Conservation (phyloP, 23 red algal genomes). For the Gracilaria caudata region DNA sequence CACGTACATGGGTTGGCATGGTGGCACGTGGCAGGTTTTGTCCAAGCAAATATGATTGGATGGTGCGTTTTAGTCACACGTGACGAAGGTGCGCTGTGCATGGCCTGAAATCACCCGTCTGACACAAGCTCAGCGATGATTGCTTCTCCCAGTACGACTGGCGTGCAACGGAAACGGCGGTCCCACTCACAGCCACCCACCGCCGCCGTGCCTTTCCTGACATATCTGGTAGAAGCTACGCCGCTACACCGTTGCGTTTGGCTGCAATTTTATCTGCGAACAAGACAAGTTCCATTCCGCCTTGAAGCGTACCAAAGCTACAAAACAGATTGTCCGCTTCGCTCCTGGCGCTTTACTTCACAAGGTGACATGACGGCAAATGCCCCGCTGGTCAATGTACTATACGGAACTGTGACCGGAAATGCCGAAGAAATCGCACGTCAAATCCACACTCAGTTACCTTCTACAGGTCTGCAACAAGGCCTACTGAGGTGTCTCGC, state of each 20-base stretch:
- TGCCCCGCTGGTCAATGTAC: constrained; percentile 52
- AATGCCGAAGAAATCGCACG: constrained; percentile 86
- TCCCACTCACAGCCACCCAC: background rate
- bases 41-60: background rate
- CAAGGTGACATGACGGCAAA: background rate
- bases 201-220: background rate
- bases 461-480: constrained; percentile 13
- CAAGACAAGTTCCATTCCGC: no score
- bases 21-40: background rate
- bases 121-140: background rate
- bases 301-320: no score
- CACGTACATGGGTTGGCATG: background rate
- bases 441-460: constrained; percentile 64
- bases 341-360: background rate
- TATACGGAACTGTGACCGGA: constrained; percentile 77
- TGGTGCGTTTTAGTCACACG: background rate
- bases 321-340: background rate
- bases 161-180: background rate
- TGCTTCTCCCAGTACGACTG: background rate
- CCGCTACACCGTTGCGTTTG: no score
- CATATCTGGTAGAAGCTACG: no score
- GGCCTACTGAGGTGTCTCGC: constrained; percentile 55
- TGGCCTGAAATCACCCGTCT: background rate
- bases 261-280: no score
- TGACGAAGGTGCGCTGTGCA: background rate